Base-by-base conservation (phyloP, 2,329 filamentous ascomycete genomes). In the Pseudocercospora eumusae region DNA sequence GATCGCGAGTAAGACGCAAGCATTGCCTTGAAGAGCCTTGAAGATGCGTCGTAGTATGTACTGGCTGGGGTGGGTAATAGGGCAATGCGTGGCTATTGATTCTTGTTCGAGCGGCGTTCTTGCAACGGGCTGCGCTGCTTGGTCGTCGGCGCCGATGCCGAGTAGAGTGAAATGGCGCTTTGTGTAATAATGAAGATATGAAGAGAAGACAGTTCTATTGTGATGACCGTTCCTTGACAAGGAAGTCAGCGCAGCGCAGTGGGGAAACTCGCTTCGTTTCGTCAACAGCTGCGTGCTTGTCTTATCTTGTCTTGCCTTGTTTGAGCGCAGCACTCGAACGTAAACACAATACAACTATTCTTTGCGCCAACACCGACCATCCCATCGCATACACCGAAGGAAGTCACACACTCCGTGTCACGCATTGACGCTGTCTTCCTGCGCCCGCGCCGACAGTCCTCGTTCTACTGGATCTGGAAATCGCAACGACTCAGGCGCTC, bases 351-450 rank as follows among this genome's bases (percentile, higher is more conserved):
- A 15, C 36, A n/a, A 15, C 36, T 47, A 47, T 47, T 47, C 4
- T 25, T 23, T 21, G 36, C 36, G 36, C 36, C 7, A 23, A 52
- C 28, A 15, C 23, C 23, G 23, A 52, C 47, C 11, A 25, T 25
- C 27, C 47, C 11, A 25, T 25, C 27, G 50, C 44, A 47, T 13
- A 20, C 21, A 25, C 18, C 20, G 9, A 47, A 4, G 44, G 9
- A 47, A 4, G 44, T 47, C 44, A 20, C 44, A 47, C 44, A 47
- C 9, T 2, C 44, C 9, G 44, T 47, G 44, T 47, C 47, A 52
- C 21, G 47, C 47, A 52, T 28, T 52, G n/a, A n/a, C n/a, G n/a
- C n/a, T n/a, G n/a, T n/a, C n/a, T 49, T 21, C 44, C 44, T 23
- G 23, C 44, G 44, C 20, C 44, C 9, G 44, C 44, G 23, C 20